Percentiles rank a stretch among this genome's conserved stretches.
These are phyloP conservation scores for Sambucus nigra DNA, from an alignment of 129 eudicot species.

Conservation along the genomic window DNA sequence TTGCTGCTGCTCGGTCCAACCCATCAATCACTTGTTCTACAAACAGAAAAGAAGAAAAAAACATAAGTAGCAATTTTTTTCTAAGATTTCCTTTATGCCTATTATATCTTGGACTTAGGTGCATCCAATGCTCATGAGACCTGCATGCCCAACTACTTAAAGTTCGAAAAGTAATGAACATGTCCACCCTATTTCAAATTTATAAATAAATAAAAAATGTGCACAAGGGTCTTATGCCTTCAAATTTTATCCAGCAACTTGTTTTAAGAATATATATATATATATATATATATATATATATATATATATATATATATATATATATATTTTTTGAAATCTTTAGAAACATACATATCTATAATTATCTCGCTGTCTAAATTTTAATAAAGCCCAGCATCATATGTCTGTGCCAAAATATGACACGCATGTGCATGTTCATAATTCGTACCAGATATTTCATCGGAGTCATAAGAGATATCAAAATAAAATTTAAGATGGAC, in stretches of 20 bases:
- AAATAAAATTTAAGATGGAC: background rate
- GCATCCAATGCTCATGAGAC: too few relatives aligned
- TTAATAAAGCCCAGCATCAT: background rate
- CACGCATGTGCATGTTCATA: background rate
- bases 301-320: background rate
- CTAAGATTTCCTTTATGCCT: background rate
- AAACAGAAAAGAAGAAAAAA: constrained; percentile 12
- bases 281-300: background rate
- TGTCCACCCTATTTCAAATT: too few relatives aligned
- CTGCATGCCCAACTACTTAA: too few relatives aligned
- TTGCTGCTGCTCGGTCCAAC: constrained; percentile 47
- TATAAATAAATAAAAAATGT: too few relatives aligned
- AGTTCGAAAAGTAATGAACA: too few relatives aligned
- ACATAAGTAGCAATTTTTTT: background rate
- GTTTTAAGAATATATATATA: background rate
- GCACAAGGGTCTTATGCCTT: too few relatives aligned
- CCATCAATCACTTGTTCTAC: constrained; percentile 65
- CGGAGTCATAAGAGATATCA: background rate
- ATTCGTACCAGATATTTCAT: background rate
- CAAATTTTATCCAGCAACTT: too few relatives aligned
- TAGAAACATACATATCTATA: constrained; percentile 1
- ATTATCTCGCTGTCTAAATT: background rate
- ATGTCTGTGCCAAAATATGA: background rate
- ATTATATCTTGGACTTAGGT: too few relatives aligned
- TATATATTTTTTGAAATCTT: too few relatives aligned